A percentile compares a stretch with the other conserved stretches of the same genome.
These are phyloP conservation scores for Nephelium lappaceum DNA, from an alignment of 345 rosid species.

Conservation along the genomic window DNA sequence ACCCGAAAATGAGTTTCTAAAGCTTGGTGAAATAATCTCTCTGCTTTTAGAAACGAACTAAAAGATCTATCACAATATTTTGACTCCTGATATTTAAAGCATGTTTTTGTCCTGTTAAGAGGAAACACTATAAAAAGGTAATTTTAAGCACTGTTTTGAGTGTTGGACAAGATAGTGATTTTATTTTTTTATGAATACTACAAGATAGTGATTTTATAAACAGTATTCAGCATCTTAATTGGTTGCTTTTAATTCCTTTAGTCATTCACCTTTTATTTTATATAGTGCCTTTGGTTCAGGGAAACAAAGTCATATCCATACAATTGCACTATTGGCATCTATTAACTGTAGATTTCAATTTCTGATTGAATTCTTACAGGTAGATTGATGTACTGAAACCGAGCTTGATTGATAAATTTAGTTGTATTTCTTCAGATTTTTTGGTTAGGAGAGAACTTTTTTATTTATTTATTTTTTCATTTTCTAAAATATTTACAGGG, in stretches of 20 bases:
- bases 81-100: background rate
- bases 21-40: background rate
- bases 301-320: too few species aligned
- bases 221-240: too few species aligned
- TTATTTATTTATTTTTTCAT: background rate
- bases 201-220: too few species aligned
- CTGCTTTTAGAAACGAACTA: background rate
- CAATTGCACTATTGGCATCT: too few species aligned
- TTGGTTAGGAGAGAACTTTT: background rate
- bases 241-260: too few species aligned
- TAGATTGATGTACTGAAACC: background rate
- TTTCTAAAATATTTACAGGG: background rate
- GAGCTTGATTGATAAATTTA: background rate
- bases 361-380: background rate
- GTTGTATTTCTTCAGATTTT: background rate
- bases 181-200: too few species aligned
- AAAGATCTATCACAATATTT: slow-evolving; percentile 4
- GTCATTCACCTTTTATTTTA: too few species aligned
- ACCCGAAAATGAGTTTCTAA: slow-evolving; percentile 11
- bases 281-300: too few species aligned
- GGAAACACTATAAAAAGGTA: background rate
- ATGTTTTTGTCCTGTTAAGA: background rate
- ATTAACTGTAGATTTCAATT: background rate
- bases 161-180: background rate
- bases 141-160: background rate